These are phyloP conservation scores for Rhodosporidiobolus sp. DNA, from an alignment of 768 basidiomycete species.

Conservation along the genomic window DNA sequence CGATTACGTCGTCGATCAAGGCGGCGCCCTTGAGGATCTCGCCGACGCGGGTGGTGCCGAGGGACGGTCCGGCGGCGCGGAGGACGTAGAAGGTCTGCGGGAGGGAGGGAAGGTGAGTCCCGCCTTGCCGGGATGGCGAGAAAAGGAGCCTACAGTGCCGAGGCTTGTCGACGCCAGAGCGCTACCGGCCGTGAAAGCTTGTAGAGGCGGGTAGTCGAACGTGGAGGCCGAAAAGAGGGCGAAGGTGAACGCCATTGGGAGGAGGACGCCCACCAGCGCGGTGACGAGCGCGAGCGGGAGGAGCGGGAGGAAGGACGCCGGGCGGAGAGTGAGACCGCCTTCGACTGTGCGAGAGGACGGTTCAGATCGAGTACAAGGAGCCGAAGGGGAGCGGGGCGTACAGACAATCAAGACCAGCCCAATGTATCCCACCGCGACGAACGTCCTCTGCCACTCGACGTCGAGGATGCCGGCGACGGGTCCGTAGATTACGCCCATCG, in stretches of 20 bases:
- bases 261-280: slow-evolving; percentile 47
- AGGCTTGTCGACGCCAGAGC: slow-evolving; percentile 64
- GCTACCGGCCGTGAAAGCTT: slow-evolving; percentile 62
- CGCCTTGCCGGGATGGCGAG: neutral
- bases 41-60: slow-evolving; percentile 57
- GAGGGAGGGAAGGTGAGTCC: neutral
- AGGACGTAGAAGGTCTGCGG: slow-evolving; percentile 58
- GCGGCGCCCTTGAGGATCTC: slow-evolving; percentile 63
- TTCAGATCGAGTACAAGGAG: neutral
- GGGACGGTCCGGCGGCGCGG: slow-evolving; percentile 44
- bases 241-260: slow-evolving; percentile 58
- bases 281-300: slow-evolving; percentile 54
- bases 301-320: slow-evolving; percentile 54
- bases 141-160: slow-evolving; percentile 53
- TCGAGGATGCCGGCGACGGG: slow-evolving; percentile 54
- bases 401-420: slow-evolving; percentile 59
- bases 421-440: slow-evolving; percentile 54
- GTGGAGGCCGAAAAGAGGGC: slow-evolving; percentile 45
- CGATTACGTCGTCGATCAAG: slow-evolving; percentile 64
- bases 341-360: slow-evolving; percentile 1
- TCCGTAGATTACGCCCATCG: slow-evolving; percentile 61
- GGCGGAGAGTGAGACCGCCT: slow-evolving; percentile 61
- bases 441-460: slow-evolving; percentile 52
- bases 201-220: slow-evolving; percentile 42
- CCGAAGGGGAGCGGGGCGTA: slow-evolving; percentile 22